Evolutionary conservation across 23 red algal genomes (phyloP).

Genomic region (Gracilaria vermiculophylla): DNA sequence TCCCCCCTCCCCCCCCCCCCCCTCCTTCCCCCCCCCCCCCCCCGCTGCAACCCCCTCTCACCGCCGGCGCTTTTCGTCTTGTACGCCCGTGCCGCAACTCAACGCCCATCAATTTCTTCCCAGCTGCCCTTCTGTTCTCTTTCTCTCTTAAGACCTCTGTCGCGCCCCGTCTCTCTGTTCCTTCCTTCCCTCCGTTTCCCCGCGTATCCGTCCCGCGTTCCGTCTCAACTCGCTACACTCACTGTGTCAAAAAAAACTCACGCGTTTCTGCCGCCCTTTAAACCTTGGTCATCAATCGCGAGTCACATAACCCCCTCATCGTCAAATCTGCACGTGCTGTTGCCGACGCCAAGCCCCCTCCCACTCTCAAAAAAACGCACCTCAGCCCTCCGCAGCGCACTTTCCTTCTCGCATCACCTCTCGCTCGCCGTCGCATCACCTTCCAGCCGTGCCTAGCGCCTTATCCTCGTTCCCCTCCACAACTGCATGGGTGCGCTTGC

Average conservation of each 20-base stretch:
- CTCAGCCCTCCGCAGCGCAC: not conserved
- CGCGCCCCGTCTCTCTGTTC: not conserved
- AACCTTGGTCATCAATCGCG: not conserved
- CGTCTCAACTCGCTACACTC: conserved; percentile 10
- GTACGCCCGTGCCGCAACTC: not conserved
- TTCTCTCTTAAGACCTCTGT: not conserved
- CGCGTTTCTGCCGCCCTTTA: conserved; percentile 10
- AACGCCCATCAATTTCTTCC: too few species aligned
- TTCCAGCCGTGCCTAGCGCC: conserved; percentile 2
- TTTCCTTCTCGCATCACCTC: not conserved
- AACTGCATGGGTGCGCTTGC: conserved; percentile 45
- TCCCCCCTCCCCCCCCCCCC: not conserved
- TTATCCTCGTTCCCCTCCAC: not conserved
- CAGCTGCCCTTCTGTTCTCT: not conserved
- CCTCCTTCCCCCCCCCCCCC: not conserved
- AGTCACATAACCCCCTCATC: not conserved
- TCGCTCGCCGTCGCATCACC: not conserved
- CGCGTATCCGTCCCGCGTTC: not conserved
- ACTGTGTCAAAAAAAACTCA: conserved; percentile 1
- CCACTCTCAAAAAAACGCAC: not conserved
- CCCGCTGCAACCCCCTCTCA: not conserved
- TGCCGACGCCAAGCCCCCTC: not conserved
- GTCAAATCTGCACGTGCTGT: conserved; percentile 3
- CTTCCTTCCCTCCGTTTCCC: not conserved
- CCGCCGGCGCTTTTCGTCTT: not conserved